These are phyloP conservation scores for Saturnispora ahearnii DNA, from an alignment of 805 yeast species.

Conservation along the genomic window DNA sequence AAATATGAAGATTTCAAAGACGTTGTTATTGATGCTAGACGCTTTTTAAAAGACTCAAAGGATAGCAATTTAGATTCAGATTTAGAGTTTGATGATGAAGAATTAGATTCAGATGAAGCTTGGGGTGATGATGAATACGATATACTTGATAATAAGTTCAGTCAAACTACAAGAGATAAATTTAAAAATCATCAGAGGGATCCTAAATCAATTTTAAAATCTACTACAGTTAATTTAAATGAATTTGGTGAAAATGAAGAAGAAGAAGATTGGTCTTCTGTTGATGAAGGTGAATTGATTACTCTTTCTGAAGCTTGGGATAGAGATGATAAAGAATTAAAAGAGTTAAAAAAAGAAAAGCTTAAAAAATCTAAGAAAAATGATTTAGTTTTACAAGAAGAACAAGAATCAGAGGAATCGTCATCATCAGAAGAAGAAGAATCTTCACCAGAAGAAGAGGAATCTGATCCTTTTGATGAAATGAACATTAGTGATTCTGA, in stretches of 20 bases:
- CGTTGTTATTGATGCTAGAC: conserved; percentile 29
- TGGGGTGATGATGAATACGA: conserved; percentile 69
- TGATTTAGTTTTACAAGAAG: conserved; percentile 15
- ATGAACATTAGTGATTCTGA: conserved; percentile 28
- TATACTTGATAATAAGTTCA: conserved; percentile 52
- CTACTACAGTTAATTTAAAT: conserved; percentile 10
- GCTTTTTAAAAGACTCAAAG: conserved; percentile 14
- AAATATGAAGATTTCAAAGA: conserved; percentile 15
- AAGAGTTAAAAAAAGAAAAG: conserved; percentile 1
- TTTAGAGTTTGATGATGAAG: conserved; percentile 31
- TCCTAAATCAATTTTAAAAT: conserved; percentile 6
- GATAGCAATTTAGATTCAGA: conserved; percentile 16
- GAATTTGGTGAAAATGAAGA: conserved; percentile 41
- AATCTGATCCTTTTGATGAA: conserved; percentile 23
- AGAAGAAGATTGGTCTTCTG: conserved; percentile 60
- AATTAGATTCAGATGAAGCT: conserved; percentile 68
- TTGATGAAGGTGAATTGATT: conserved; percentile 67
- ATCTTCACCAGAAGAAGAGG: conserved; percentile 20
- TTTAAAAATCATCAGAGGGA: not conserved
- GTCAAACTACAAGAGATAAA: conserved; percentile 59
- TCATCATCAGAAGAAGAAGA: conserved; percentile 9
- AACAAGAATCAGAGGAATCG: conserved; percentile 14
- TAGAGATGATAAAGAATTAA: conserved; percentile 48
- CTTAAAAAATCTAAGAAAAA: conserved; percentile 11
- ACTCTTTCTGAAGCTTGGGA: conserved; percentile 89